Conservation (phyloP, 192 early-diverging fungal species). For the Cetraspora pellucida region DNA sequence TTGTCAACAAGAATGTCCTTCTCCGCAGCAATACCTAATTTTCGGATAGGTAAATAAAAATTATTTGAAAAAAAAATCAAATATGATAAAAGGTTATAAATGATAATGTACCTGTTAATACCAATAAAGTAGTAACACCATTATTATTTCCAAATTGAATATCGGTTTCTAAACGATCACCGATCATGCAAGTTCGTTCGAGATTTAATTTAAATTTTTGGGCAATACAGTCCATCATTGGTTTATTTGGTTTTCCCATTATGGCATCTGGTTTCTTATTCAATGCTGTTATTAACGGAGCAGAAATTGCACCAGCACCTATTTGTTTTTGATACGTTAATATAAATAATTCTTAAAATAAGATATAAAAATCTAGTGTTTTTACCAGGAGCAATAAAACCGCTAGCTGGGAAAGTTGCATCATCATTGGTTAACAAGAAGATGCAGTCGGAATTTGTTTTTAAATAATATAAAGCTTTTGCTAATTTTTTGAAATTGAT, state of each 20-base stretch:
- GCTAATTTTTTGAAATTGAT: conserved; percentile 93
- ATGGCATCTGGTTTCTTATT: conserved; percentile 75
- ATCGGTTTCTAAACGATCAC: conserved; percentile 95
- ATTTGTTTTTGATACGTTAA: background rate
- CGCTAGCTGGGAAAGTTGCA: conserved; percentile 82
- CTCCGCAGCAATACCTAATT: conserved; percentile 40
- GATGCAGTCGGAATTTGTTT: conserved; percentile 58
- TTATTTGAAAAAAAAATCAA: background rate
- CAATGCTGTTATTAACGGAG: conserved; percentile 75
- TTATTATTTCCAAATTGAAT: conserved; percentile 91
- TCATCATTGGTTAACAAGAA: conserved; percentile 96
- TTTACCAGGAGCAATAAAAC: conserved; percentile 63
- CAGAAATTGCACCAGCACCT: conserved; percentile 82
- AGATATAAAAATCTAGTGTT: background rate
- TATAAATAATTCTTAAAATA: background rate
- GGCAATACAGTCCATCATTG: conserved; percentile 93
- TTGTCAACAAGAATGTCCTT: conserved; percentile 38
- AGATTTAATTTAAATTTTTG: conserved; percentile 81
- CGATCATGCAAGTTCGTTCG: conserved; percentile 90
- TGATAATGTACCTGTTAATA: conserved; percentile 75
- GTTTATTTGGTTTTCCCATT: conserved; percentile 91
- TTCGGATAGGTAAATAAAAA: background rate
- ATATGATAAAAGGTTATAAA: background rate
- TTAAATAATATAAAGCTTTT: conserved; percentile 86
- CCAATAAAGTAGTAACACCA: conserved; percentile 84